Percentiles rank a stretch among this genome's conserved stretches.
Conservation (phyloP, 208 protist genomes). For the Leishmania amazonensis region DNA sequence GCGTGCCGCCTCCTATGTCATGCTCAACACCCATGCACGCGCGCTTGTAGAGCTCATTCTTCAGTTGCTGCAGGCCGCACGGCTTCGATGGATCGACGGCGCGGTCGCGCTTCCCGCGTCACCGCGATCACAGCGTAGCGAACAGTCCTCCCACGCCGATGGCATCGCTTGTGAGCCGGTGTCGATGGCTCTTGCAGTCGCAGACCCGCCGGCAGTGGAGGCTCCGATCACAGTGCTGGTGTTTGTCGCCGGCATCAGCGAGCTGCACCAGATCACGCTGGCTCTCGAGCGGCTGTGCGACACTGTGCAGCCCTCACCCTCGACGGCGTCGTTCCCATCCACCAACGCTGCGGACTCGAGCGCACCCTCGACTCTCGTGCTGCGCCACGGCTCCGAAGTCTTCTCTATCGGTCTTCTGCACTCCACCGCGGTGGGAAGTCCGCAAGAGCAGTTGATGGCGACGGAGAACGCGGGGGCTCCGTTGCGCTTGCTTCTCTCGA, state of each 20-base stretch:
- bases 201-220: neutral
- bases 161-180: neutral
- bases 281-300: conserved; percentile 54
- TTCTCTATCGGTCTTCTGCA: conserved; percentile 73
- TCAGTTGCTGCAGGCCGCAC: conserved; percentile 54
- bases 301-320: neutral
- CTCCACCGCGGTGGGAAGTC: conserved; percentile 60
- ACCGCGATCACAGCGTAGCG: neutral
- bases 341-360: neutral
- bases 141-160: neutral
- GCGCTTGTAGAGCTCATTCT: conserved; percentile 50
- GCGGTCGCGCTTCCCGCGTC: neutral
- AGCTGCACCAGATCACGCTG: conserved; percentile 68
- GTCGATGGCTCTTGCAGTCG: neutral
- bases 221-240: conserved; percentile 61
- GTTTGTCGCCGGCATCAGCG: conserved; percentile 75
- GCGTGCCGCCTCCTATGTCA: conserved; percentile 13
- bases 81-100: conserved; percentile 23
- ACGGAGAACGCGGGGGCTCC: conserved; percentile 28
- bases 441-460: conserved; percentile 52
- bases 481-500: conserved; percentile 71
- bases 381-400: conserved; percentile 48
- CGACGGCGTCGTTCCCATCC: neutral
- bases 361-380: conserved; percentile 23
- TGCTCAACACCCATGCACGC: conserved; percentile 33